Percentiles rank a stretch among this genome's conserved stretches.
phyloP scores from a whole-genome alignment of 2,329 filamentous ascomycete genomes.

The Xylariomycetidae sp. region DNA sequence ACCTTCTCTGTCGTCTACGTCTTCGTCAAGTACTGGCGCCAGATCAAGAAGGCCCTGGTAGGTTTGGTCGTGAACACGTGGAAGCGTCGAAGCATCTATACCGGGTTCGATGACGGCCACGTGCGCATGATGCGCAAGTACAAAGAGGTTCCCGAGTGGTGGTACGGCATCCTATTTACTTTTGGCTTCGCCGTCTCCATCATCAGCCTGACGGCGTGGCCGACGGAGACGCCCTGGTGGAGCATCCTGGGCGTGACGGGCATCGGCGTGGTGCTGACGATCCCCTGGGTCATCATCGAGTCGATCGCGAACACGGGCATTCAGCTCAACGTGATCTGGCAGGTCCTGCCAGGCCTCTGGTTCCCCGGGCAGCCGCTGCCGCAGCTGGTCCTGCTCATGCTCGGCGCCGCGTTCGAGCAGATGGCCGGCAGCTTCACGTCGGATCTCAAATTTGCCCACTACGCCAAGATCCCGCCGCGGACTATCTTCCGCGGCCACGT shows the following conservation, averaged over 20 bases:
- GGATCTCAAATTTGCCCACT: conserved; percentile 38
- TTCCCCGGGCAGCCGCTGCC: conserved; percentile 32
- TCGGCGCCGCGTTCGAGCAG: conserved; percentile 36
- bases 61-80: conserved; percentile 35
- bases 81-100: conserved; percentile 35
- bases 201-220: conserved; percentile 27
- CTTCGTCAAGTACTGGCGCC: conserved; percentile 36
- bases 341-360: conserved; percentile 38
- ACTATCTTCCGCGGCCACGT: conserved; percentile 38
- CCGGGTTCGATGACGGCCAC: conserved; percentile 38
- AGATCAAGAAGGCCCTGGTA: conserved; percentile 31
- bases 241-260: conserved; percentile 28
- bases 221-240: conserved; percentile 28
- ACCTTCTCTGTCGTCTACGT: conserved; percentile 39
- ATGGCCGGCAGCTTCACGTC: conserved; percentile 36
- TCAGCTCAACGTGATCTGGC: conserved; percentile 35
- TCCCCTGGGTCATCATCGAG: conserved; percentile 38
- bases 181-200: conserved; percentile 29
- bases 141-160: conserved; percentile 45
- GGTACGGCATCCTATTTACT: conserved; percentile 37
- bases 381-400: conserved; percentile 33
- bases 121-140: conserved; percentile 39
- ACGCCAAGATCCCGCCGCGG: conserved; percentile 36
- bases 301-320: conserved; percentile 42
- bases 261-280: conserved; percentile 36